phyloP scores from a whole-genome alignment of 2,329 filamentous ascomycete genomes.

The Monosporascus sp. region DNA sequence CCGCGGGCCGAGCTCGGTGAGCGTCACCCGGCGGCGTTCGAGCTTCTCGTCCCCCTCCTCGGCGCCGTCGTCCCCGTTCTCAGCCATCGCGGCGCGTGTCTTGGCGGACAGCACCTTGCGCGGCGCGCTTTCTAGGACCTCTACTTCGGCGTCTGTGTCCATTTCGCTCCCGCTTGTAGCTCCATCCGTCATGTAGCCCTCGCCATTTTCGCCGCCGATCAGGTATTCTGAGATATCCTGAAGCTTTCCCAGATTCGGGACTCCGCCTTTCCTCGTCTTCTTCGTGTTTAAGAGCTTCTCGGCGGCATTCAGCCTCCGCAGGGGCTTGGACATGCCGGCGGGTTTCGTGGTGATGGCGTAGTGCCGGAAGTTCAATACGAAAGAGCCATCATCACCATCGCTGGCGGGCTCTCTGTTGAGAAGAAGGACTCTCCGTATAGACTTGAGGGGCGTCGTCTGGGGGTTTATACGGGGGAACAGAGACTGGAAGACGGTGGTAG shows the following conservation, averaged over 20 bases:
- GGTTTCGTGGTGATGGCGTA: slow-evolving; percentile 91
- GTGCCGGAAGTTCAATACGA: slow-evolving; percentile 82
- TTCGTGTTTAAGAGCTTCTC: slow-evolving; percentile 66
- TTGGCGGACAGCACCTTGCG: slow-evolving; percentile 53
- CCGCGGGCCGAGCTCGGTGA: slow-evolving; percentile 86
- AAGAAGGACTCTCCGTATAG: slow-evolving; percentile 87
- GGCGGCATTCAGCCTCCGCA: slow-evolving; percentile 78
- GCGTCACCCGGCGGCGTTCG: slow-evolving; percentile 82
- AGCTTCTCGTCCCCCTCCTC: slow-evolving; percentile 48
- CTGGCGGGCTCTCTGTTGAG: slow-evolving; percentile 69
- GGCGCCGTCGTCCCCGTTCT: slow-evolving; percentile 38
- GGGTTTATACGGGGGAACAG: slow-evolving; percentile 95
- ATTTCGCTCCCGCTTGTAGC: slow-evolving; percentile 77
- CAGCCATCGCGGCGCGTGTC: slow-evolving; percentile 41
- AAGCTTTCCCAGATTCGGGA: slow-evolving; percentile 86
- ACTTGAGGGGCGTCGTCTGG: slow-evolving; percentile 79
- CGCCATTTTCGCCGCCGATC: slow-evolving; percentile 70
- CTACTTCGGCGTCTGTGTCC: slow-evolving; percentile 93
- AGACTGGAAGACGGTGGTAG: slow-evolving; percentile 92
- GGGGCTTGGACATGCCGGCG: slow-evolving; percentile 75
- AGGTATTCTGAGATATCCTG: slow-evolving; percentile 94
- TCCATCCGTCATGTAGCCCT: slow-evolving; percentile 79
- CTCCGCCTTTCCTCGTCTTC: slow-evolving; percentile 59
- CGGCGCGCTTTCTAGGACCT: slow-evolving; percentile 63
- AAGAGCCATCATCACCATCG: slow-evolving; percentile 58